phyloP scores from a whole-genome alignment of 2,329 filamentous ascomycete species.

The Penicillium sp. region DNA sequence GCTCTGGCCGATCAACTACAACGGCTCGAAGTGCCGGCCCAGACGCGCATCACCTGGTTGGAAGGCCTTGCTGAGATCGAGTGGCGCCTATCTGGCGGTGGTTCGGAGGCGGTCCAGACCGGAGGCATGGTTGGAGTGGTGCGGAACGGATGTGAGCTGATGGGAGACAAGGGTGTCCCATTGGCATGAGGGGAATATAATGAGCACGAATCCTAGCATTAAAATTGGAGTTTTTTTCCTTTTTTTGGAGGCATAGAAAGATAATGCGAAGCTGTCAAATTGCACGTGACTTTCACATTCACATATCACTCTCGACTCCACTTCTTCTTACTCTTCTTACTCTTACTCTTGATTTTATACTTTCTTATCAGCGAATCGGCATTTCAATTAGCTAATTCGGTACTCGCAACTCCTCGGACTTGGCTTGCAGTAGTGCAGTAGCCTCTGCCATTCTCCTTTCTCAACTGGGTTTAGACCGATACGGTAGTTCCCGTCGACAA shows the following conservation, averaged over 20 bases:
- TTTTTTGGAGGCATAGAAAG: background rate
- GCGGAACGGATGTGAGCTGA: slow-evolving; percentile 75
- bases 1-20: slow-evolving; percentile 75
- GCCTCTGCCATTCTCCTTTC: background rate
- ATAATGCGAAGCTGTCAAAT: background rate
- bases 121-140: slow-evolving; percentile 88
- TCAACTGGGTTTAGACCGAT: background rate
- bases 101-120: slow-evolving; percentile 82
- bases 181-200: slow-evolving; percentile 9
- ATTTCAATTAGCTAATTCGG: slow-evolving; percentile 20
- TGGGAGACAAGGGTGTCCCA: slow-evolving; percentile 40
- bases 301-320: background rate
- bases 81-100: slow-evolving; percentile 81
- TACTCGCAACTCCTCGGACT: slow-evolving; percentile 8
- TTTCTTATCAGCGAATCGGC: slow-evolving; percentile 3
- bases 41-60: slow-evolving; percentile 87
- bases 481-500: slow-evolving; percentile 2
- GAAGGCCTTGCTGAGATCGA: slow-evolving; percentile 89
- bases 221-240: background rate
- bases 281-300: background rate
- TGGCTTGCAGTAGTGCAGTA: slow-evolving; percentile 5
- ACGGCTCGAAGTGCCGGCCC: slow-evolving; percentile 74
- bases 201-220: background rate
- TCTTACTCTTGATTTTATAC: background rate
- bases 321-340: background rate